These are phyloP conservation scores for Rhizomucor miehei DNA, from an alignment of 371 early-diverging fungal species.

Conservation along the genomic window DNA sequence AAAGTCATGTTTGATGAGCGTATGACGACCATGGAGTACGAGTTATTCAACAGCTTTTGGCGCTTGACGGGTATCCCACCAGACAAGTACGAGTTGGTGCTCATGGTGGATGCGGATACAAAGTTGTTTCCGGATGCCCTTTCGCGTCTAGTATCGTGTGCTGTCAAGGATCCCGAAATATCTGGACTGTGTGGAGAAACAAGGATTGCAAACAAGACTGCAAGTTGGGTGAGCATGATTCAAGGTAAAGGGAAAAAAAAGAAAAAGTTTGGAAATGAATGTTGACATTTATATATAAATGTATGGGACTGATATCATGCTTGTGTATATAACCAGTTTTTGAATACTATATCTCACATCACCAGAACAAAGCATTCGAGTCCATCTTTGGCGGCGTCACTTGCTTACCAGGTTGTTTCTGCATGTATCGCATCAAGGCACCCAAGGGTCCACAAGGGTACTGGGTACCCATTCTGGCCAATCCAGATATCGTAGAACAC, in stretches of 20 bases:
- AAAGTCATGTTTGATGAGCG: conserved; percentile 93
- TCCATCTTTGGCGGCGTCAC: conserved; percentile 97
- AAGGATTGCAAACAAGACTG: conserved; percentile 82
- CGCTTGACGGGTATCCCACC: conserved; percentile 78
- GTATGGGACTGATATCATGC: too few relatives aligned
- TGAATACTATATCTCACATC: conserved; percentile 78
- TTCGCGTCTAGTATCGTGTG: conserved; percentile 69
- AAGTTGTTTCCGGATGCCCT: conserved; percentile 77
- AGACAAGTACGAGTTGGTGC: conserved; percentile 80
- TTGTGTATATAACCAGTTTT: conserved; percentile 25
- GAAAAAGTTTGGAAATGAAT: too few relatives aligned
- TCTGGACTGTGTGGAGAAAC: conserved; percentile 88
- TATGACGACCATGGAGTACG: conserved; percentile 94
- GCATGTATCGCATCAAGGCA: conserved; percentile 91
- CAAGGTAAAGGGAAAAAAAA: too few relatives aligned
- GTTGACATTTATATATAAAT: not conserved
- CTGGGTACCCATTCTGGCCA: conserved; percentile 78
- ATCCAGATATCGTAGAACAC: conserved; percentile 84
- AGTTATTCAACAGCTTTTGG: conserved; percentile 89
- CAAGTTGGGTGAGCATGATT: conserved; percentile 36
- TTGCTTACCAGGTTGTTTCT: conserved; percentile 95
- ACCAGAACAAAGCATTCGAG: conserved; percentile 92
- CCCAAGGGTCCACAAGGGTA: conserved; percentile 65
- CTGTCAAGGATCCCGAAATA: conserved; percentile 72
- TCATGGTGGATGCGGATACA: conserved; percentile 99